These are phyloP conservation scores for Starmerella stellata DNA, from an alignment of 805 yeast species.

Conservation along the genomic window DNA sequence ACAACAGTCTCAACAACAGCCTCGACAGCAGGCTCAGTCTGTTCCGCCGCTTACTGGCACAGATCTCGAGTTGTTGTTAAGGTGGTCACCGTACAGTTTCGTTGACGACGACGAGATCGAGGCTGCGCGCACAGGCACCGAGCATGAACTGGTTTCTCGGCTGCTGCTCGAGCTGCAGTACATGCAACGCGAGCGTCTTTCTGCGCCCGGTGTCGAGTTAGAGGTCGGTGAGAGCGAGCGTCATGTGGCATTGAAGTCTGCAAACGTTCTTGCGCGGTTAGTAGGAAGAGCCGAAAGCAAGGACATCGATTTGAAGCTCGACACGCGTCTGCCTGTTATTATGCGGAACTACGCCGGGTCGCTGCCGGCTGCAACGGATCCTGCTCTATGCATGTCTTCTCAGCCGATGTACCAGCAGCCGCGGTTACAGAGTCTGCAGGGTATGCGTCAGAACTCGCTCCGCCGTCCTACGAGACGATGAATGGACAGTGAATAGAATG, in stretches of 20 bases:
- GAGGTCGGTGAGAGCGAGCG: conserved; percentile 21
- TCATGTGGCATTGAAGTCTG: conserved; percentile 21
- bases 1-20: background rate
- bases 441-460: background rate
- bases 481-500: too few species aligned
- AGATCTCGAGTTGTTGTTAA: conserved; percentile 24
- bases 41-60: background rate
- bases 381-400: conserved; percentile 3
- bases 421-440: conserved; percentile 1
- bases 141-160: conserved; percentile 26
- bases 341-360: conserved; percentile 61
- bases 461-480: background rate
- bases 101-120: conserved; percentile 37
- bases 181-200: conserved; percentile 32
- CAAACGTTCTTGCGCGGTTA: conserved; percentile 29
- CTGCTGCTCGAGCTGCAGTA: conserved; percentile 33
- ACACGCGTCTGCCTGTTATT: conserved; percentile 42
- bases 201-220: conserved; percentile 15
- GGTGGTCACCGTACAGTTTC: conserved; percentile 34
- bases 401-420: background rate
- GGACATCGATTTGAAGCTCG: conserved; percentile 14
- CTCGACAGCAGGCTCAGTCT: too few species aligned
- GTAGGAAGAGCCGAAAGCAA: conserved; percentile 20
- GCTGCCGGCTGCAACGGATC: conserved; percentile 32
- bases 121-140: conserved; percentile 28